These are phyloP conservation scores for Papiliotrema laurentii DNA, from an alignment of 1,284 basidiomycete species.

Conservation along the genomic window DNA sequence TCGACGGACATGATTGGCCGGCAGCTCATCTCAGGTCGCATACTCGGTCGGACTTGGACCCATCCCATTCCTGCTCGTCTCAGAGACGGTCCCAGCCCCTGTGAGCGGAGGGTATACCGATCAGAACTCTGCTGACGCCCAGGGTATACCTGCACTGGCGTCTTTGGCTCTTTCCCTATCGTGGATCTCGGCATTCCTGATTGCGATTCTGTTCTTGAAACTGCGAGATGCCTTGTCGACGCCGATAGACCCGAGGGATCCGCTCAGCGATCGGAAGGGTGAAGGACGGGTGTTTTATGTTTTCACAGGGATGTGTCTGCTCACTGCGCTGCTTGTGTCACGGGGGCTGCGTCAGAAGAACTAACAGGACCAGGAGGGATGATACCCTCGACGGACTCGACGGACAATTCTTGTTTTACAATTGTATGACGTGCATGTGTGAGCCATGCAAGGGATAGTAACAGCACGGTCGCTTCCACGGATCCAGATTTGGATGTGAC, in stretches of 20 bases:
- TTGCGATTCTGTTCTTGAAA: slow-evolving; percentile 77
- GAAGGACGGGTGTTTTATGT: slow-evolving; percentile 80
- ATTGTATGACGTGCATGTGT: not conserved
- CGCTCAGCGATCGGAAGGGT: slow-evolving; percentile 46
- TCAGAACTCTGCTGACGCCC: not conserved
- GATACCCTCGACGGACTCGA: too few species aligned
- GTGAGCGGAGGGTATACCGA: slow-evolving; percentile 50
- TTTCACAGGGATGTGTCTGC: slow-evolving; percentile 53
- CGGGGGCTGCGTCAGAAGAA: slow-evolving; percentile 17
- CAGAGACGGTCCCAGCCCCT: slow-evolving; percentile 79
- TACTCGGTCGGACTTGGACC: slow-evolving; percentile 90
- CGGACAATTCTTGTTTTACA: too few species aligned
- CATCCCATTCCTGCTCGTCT: slow-evolving; percentile 84
- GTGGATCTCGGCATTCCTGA: slow-evolving; percentile 78
- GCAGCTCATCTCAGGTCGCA: slow-evolving; percentile 52
- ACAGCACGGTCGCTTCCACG: too few species aligned
- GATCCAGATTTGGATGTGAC: too few species aligned
- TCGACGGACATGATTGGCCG: not conserved
- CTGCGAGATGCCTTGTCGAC: slow-evolving; percentile 62
- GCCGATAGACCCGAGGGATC: slow-evolving; percentile 27
- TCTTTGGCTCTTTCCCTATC: slow-evolving; percentile 78
- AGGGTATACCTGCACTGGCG: slow-evolving; percentile 80
- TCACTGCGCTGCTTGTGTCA: slow-evolving; percentile 24
- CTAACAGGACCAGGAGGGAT: too few species aligned
- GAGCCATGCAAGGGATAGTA: too few species aligned